Evolutionary conservation across 1,139 yeast genomes (phyloP).

Genomic region (Scheffersomyces parashehatae): DNA sequence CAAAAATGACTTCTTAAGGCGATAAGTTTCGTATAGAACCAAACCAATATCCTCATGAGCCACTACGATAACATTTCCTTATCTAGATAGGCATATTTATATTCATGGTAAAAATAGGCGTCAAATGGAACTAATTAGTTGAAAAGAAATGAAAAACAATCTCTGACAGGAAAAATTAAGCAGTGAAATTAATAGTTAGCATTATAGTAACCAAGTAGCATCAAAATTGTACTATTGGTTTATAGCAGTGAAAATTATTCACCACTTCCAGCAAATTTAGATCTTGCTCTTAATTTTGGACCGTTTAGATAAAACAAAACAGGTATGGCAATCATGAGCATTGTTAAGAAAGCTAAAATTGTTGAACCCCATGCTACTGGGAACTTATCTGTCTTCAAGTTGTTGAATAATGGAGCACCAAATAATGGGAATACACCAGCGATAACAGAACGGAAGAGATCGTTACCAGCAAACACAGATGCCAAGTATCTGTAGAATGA

Average conservation of each 20-base stretch:
- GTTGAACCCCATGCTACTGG: constrained; percentile 62
- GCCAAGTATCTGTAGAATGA: constrained; percentile 48
- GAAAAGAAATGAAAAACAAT: too few relatives aligned
- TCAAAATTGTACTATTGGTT: neutral
- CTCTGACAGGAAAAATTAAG: too few relatives aligned
- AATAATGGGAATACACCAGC: constrained; percentile 68
- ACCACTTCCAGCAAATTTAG: constrained; percentile 35
- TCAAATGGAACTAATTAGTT: too few relatives aligned
- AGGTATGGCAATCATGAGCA: constrained; percentile 47
- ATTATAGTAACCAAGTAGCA: too few relatives aligned
- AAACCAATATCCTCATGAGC: too few relatives aligned
- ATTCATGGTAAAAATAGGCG: too few relatives aligned
- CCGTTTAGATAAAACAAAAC: constrained; percentile 50
- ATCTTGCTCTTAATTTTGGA: constrained; percentile 48
- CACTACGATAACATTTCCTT: too few relatives aligned
- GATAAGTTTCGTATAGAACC: too few relatives aligned
- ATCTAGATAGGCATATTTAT: too few relatives aligned
- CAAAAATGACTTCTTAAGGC: too few relatives aligned
- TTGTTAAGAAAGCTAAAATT: constrained; percentile 44
- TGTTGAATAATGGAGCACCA: constrained; percentile 51
- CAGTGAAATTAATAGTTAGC: too few relatives aligned
- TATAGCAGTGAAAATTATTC: neutral
- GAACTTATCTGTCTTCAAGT: constrained; percentile 41
- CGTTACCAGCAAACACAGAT: constrained; percentile 61
- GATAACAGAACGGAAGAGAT: constrained; percentile 49